Percentiles rank a stretch among this genome's conserved stretches.
Conservation (phyloP, 2,329 filamentous ascomycete genomes). For the Emericellopsis cladophorae region DNA sequence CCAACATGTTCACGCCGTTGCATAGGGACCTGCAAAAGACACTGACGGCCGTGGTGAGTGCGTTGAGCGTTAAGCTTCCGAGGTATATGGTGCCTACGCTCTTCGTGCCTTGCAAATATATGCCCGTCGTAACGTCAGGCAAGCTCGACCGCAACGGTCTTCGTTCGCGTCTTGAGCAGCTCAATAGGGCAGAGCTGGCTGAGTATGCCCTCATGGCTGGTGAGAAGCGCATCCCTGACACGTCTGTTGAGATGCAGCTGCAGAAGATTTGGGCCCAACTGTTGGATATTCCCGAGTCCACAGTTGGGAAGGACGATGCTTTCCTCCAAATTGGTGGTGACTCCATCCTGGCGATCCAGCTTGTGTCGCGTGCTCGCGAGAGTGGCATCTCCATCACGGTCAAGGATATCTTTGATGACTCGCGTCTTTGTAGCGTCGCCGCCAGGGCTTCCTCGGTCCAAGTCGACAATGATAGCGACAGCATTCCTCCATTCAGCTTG, state of each 20-base stretch:
- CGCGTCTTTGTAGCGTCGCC: conserved; percentile 2
- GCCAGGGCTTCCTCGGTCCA: background rate
- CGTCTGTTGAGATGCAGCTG: conserved; percentile 3
- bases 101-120: conserved; percentile 4
- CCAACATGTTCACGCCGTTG: background rate
- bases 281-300: conserved; percentile 1
- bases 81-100: conserved; percentile 7
- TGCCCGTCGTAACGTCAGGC: conserved; percentile 4
- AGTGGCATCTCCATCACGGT: conserved; percentile 4
- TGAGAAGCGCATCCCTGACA: conserved; percentile 2
- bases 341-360: conserved; percentile 9
- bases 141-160: conserved; percentile 5
- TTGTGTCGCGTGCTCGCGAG: conserved; percentile 4
- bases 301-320: conserved; percentile 5
- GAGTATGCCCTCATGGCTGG: background rate
- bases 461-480: background rate
- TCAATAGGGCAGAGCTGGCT: background rate
- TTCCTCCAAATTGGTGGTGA: conserved; percentile 11
- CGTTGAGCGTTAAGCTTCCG: conserved; percentile 1
- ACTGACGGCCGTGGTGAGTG: background rate
- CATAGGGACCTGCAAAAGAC: background rate
- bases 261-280: conserved; percentile 7
- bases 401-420: conserved; percentile 7
- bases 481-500: background rate
- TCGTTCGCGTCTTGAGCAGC: background rate